phyloP scores from a whole-genome alignment of 225 moss, liverwort and hornwort genomes.

The Thuidium tamariscinum region DNA sequence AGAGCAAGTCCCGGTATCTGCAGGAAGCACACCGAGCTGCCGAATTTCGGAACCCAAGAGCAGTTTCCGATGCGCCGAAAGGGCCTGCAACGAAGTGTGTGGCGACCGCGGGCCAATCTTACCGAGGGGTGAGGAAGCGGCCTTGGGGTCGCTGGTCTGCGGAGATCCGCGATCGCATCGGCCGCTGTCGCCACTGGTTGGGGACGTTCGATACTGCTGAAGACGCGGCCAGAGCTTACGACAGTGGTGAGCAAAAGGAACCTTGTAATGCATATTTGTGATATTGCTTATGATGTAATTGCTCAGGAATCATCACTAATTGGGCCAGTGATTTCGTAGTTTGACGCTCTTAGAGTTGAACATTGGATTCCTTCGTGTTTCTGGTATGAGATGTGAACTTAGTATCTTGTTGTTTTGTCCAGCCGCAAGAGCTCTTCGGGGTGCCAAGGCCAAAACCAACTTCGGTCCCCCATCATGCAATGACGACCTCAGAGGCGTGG shows the following conservation, averaged over 20 bases:
- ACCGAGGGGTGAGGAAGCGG: slow-evolving; percentile 83
- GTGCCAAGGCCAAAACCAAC: slow-evolving; percentile 25
- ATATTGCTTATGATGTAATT: not conserved
- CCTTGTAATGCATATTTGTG: not conserved
- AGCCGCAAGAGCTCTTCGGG: slow-evolving; percentile 60
- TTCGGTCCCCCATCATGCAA: not conserved
- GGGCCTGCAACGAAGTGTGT: not conserved
- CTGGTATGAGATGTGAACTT: not conserved
- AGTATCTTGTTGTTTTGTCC: not conserved
- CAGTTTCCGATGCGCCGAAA: not conserved
- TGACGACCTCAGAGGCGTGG: slow-evolving; percentile 16
- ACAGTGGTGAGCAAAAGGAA: slow-evolving; percentile 12
- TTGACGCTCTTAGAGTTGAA: accelerated
- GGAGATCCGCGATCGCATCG: slow-evolving; percentile 90
- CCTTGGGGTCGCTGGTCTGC: slow-evolving; percentile 99
- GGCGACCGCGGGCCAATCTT: slow-evolving; percentile 28
- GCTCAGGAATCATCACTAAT: not conserved
- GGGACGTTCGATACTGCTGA: slow-evolving; percentile 95
- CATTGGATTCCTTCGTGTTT: too few relatives aligned
- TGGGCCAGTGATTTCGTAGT: not conserved
- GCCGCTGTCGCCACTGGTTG: slow-evolving; percentile 84
- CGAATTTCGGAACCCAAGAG: not conserved
- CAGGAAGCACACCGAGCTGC: not conserved
- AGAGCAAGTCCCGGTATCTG: slow-evolving; percentile 6
- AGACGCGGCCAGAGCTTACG: slow-evolving; percentile 90